Evolutionary conservation across 2,329 filamentous ascomycete species (phyloP).

Genomic region (Septoria petroselini): DNA sequence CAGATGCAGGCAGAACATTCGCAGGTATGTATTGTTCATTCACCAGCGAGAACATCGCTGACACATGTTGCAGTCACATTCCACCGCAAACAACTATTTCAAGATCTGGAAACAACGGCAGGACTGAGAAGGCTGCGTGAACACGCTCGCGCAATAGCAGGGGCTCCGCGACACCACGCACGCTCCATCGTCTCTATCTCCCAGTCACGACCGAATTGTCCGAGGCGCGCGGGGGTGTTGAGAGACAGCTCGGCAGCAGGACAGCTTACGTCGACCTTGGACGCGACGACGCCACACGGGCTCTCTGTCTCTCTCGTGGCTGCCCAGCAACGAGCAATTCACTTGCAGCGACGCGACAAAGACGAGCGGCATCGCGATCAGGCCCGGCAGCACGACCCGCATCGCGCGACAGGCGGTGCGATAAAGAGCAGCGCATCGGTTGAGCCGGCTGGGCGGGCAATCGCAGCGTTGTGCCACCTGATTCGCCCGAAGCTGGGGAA

Average conservation of each 20-base stretch:
- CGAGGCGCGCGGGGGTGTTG: slow-evolving; percentile 16
- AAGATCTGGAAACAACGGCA: too few relatives aligned
- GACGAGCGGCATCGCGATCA: slow-evolving; percentile 2
- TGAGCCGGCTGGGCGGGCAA: slow-evolving; percentile 16
- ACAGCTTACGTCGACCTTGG: slow-evolving; percentile 22
- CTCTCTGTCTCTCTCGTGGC: background rate
- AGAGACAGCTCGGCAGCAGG: slow-evolving; percentile 16
- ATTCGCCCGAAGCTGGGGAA: slow-evolving; percentile 18
- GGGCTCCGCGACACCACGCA: too few relatives aligned
- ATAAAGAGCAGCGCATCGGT: slow-evolving; percentile 1
- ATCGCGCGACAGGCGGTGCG: background rate
- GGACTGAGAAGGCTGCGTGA: too few relatives aligned
- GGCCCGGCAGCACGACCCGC: background rate
- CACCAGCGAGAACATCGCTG: too few relatives aligned
- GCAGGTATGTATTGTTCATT: too few relatives aligned
- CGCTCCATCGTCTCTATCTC: background rate
- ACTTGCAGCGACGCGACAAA: slow-evolving; percentile 10
- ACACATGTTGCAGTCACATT: too few relatives aligned
- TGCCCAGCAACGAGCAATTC: background rate
- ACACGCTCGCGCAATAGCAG: too few relatives aligned
- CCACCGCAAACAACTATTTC: too few relatives aligned
- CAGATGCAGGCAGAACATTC: too few relatives aligned
- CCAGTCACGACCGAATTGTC: background rate
- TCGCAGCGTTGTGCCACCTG: slow-evolving; percentile 14
- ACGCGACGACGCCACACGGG: slow-evolving; percentile 19